Percentiles rank a stretch among this genome's conserved stretches.
These are phyloP conservation scores for Ophiostoma ips DNA, from an alignment of 2,329 filamentous ascomycete species.

Conservation along the genomic window DNA sequence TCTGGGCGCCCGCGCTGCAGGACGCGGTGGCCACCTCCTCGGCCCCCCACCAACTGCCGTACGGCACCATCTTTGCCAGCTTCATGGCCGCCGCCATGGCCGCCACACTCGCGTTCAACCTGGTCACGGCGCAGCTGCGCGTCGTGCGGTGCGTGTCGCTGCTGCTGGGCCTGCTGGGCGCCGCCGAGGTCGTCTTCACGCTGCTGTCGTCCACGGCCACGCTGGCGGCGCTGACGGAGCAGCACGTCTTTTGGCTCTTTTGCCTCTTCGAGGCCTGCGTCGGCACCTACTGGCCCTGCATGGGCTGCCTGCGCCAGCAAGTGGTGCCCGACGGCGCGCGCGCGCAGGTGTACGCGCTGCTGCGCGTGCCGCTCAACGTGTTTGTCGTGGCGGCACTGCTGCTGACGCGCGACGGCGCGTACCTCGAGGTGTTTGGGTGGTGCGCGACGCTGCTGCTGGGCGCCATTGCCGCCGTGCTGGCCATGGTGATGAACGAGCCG, in stretches of 20 bases:
- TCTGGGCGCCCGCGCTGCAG: constrained; percentile 40
- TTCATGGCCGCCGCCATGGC: constrained; percentile 46
- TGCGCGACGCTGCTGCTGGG: constrained; percentile 20
- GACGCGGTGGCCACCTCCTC: constrained; percentile 18
- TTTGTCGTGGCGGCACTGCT: constrained; percentile 38
- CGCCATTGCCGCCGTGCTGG: constrained; percentile 18
- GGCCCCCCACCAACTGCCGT: constrained; percentile 23
- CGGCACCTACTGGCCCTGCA: constrained; percentile 41
- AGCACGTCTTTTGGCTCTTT: constrained; percentile 37
- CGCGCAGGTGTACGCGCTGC: constrained; percentile 37
- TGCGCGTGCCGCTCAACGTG: constrained; percentile 43
- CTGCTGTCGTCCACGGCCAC: constrained; percentile 15
- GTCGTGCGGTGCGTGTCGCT: constrained; percentile 19
- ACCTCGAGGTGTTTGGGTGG: constrained; percentile 19
- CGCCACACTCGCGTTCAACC: constrained; percentile 40
- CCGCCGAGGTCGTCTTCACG: constrained; percentile 23
- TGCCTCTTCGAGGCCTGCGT: constrained; percentile 42
- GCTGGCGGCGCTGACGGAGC: constrained; percentile 22
- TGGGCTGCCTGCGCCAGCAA: constrained; percentile 37
- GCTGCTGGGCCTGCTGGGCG: constrained; percentile 25
- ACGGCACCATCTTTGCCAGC: constrained; percentile 33
- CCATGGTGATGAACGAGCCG: constrained; percentile 14
- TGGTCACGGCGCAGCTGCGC: constrained; percentile 13
- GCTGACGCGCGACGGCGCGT: constrained; percentile 19
- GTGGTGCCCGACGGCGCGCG: constrained; percentile 38